Base-by-base conservation (phyloP, 2,329 filamentous ascomycete genomes). In the Scleromitrula shiraiana region DNA sequence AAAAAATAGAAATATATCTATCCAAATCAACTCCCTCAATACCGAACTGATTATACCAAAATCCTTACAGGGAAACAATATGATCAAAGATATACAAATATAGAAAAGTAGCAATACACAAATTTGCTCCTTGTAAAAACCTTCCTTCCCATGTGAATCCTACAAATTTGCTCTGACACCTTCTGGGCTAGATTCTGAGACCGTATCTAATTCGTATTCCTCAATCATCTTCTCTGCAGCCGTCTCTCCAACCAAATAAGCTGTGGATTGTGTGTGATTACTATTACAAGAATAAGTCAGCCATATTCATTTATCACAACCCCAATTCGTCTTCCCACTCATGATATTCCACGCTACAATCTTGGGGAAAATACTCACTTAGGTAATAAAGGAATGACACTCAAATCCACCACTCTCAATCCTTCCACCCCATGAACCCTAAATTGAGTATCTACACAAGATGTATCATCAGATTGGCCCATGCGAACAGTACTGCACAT, bases 161-260 rank as follows among this genome's bases (percentile, higher is more conserved):
- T n/a, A n/a, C n/a, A n/a, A n/a, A n/a, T n/a, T n/a, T n/a, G n/a
- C n/a, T n/a, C n/a, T n/a, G n/a, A n/a, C n/a, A n/a, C n/a, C n/a
- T n/a, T n/a, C n/a, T n/a, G n/a, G n/a, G n/a, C n/a, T n/a, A n/a
- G n/a, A n/a, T n/a, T n/a, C n/a, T n/a, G n/a, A n/a, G n/a, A n/a
- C n/a, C n/a, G n/a, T n/a, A n/a, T n/a, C n/a, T n/a, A n/a, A 29
- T 29, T 56, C 57, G 55, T 75, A 73, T 54, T 75, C 68, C 19
- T 52, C 49, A 47, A 70, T 66, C 50, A 77, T 59, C 53, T 68
- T 73, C 51, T 79, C 76, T 0, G 71, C 75, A 23, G 69, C 71
- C 0, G 70, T 76, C 30, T 68, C 61, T 1, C 75, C 76, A 2
- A 72, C 72, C 2, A 76, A 64, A 59, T 78, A 80, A 1, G 76